phyloP scores from a whole-genome alignment of 768 basidiomycete species.

The Flagelloscypha sp. region DNA sequence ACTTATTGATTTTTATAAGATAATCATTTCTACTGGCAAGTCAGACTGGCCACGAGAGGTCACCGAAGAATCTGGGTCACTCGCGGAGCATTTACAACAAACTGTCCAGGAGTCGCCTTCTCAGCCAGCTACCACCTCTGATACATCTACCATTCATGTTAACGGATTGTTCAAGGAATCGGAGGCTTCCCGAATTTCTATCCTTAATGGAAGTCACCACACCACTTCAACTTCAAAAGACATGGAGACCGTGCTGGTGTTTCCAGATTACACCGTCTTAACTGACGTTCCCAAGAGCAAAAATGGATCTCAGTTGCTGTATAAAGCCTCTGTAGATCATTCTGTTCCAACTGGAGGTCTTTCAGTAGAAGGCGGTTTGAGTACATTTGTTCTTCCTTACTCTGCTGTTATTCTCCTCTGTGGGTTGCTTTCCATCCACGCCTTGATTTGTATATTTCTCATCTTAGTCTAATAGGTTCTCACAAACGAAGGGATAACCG shows the following conservation, averaged over 20 bases:
- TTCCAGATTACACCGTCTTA: slow-evolving; percentile 88
- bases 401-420: slow-evolving; percentile 85
- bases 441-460: slow-evolving; percentile 13
- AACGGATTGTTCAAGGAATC: slow-evolving; percentile 53
- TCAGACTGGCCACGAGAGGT: slow-evolving; percentile 84
- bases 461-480: slow-evolving; percentile 50
- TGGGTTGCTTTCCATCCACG: slow-evolving; percentile 30
- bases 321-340: slow-evolving; percentile 56
- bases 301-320: slow-evolving; percentile 64
- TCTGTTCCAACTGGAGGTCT: slow-evolving; percentile 40
- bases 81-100: slow-evolving; percentile 52
- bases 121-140: slow-evolving; percentile 18
- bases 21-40: slow-evolving; percentile 86
- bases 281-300: slow-evolving; percentile 57
- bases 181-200: slow-evolving; percentile 49
- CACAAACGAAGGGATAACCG: slow-evolving; percentile 91
- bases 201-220: slow-evolving; percentile 79
- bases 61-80: slow-evolving; percentile 57
- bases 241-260: slow-evolving; percentile 73
- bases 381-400: slow-evolving; percentile 82
- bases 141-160: slow-evolving; percentile 19
- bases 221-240: slow-evolving; percentile 58
- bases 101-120: slow-evolving; percentile 18
- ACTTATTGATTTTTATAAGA: slow-evolving; percentile 28
- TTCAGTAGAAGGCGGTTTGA: slow-evolving; percentile 35